A percentile compares a stretch with the other conserved stretches of the same genome.
These are phyloP conservation scores for Candolleomyces aberdarensis DNA, from an alignment of 768 basidiomycete species.

Conservation along the genomic window DNA sequence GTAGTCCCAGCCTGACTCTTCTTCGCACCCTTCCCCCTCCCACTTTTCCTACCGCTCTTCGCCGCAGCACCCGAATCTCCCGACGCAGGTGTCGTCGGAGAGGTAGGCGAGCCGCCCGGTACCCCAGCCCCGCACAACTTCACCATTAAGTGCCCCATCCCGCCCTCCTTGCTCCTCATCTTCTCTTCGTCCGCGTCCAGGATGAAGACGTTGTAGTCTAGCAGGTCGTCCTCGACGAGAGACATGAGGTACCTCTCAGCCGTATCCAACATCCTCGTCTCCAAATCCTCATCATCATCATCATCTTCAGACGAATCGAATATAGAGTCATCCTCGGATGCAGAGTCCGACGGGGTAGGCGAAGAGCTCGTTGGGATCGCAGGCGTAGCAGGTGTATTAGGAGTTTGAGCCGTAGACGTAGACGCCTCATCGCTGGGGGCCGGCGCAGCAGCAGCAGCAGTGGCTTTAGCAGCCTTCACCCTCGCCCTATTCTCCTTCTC, in stretches of 20 bases:
- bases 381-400: neutral
- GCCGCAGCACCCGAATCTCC: too few species aligned
- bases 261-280: constrained; percentile 7
- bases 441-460: neutral
- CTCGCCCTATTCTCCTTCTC: neutral
- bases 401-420: neutral
- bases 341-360: neutral
- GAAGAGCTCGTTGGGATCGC: neutral
- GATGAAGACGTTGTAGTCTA: constrained; percentile 76
- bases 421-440: neutral
- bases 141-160: constrained; percentile 52
- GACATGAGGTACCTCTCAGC: constrained; percentile 6
- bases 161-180: constrained; percentile 24
- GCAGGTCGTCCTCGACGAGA: constrained; percentile 23
- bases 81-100: too few species aligned
- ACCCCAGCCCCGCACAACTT: constrained; percentile 41
- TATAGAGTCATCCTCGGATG: neutral
- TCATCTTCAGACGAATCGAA: constrained; percentile 6
- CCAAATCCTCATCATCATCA: constrained; percentile 13
- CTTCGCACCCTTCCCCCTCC: neutral
- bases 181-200: constrained; percentile 53
- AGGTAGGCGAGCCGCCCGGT: constrained; percentile 20
- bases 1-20: too few species aligned
- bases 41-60: neutral
- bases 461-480: neutral